Conservation (phyloP, 129 eudicot genomes). For the Daucus carota region DH1_v3.0 NC_030381.2:26055001-26055500, state of each 20-base stretch:
- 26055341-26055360: too few relatives aligned
- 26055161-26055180: too few relatives aligned
- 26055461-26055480: conserved; percentile 98
- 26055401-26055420: background rate
- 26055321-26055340: background rate
- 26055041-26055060: background rate
- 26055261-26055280: background rate
- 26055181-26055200: too few relatives aligned
- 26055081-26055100: background rate
- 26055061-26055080: background rate
- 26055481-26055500: conserved; percentile 34
- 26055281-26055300: background rate
- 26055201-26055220: too few relatives aligned
- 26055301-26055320: background rate
- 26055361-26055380: background rate
- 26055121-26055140: too few relatives aligned
- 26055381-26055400: background rate
- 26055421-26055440: conserved; percentile 34
- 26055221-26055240: too few relatives aligned
- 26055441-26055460: conserved; percentile 87
- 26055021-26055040: background rate
- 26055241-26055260: too few relatives aligned
- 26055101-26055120: too few relatives aligned
- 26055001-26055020: too few relatives aligned
- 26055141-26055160: too few relatives aligned